Percentiles rank a stretch among this genome's conserved stretches.
phyloP scores from a whole-genome alignment of 345 rosid genomes.

The Populus ilicifolia region DNA sequence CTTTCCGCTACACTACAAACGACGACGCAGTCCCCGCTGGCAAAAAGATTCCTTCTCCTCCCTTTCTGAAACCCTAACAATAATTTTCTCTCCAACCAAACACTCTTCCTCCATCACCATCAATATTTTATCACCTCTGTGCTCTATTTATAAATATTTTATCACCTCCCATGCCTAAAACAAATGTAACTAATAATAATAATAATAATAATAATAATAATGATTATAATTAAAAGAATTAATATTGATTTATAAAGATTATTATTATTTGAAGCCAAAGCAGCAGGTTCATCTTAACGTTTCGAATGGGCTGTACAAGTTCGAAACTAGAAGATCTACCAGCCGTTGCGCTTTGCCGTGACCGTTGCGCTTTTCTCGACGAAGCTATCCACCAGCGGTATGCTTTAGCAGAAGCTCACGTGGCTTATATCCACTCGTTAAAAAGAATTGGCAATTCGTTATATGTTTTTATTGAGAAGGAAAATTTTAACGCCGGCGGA shows the following conservation, averaged over 20 bases:
- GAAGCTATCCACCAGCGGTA: constrained; percentile 72
- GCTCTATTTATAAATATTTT: no score
- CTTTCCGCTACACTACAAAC: constrained; percentile 41
- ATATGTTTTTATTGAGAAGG: constrained; percentile 41
- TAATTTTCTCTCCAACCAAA: constrained; percentile 32
- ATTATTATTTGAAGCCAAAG: no score
- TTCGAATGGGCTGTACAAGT: constrained; percentile 60
- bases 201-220: no score
- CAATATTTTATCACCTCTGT: neutral
- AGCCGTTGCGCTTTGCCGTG: constrained; percentile 86
- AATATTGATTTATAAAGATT: no score
- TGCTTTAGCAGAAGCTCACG: constrained; percentile 72
- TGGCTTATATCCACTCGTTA: constrained; percentile 55
- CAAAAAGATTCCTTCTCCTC: constrained; percentile 45
- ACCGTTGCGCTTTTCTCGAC: constrained; percentile 62
- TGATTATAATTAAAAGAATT: no score
- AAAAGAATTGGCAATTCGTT: constrained; percentile 48
- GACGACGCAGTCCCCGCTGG: constrained; percentile 70
- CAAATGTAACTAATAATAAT: no score
- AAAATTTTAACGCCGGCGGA: neutral
- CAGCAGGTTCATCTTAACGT: neutral
- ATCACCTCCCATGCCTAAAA: no score
- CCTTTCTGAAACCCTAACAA: constrained; percentile 12
- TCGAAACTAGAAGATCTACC: constrained; percentile 94
- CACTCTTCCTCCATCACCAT: constrained; percentile 2